These are phyloP conservation scores for Salinomyces thailandicus DNA, from an alignment of 2,329 filamentous ascomycete genomes.

Conservation along the genomic window DNA sequence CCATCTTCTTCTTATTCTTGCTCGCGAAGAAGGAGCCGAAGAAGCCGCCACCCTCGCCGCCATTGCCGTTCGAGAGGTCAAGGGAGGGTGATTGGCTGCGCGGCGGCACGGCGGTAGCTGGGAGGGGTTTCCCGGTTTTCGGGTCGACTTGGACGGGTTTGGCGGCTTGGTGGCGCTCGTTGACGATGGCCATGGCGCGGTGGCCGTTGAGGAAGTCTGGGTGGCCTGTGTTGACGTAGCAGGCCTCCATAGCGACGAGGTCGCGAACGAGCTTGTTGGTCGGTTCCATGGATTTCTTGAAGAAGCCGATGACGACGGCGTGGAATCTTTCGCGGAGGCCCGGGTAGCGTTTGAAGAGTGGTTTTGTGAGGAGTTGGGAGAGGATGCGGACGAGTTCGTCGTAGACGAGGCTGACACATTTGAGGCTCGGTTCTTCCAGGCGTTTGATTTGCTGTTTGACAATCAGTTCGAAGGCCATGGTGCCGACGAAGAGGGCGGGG, in stretches of 20 bases:
- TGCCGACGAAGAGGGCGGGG: conserved; percentile 91
- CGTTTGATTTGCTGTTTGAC: conserved; percentile 98
- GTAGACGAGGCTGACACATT: conserved; percentile 94
- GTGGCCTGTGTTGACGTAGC: conserved; percentile 97
- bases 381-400: conserved; percentile 95
- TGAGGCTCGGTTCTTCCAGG: conserved; percentile 88
- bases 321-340: conserved; percentile 94
- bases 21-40: conserved; percentile 98
- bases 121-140: conserved; percentile 93
- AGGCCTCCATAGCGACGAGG: conserved; percentile 87
- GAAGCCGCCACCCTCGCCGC: conserved; percentile 52
- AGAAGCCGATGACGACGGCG: conserved; percentile 80
- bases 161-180: conserved; percentile 70
- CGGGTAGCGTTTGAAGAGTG: conserved; percentile 88
- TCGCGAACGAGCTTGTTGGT: conserved; percentile 95
- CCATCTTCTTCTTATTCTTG: conserved; percentile 99
- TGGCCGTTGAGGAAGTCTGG: conserved; percentile 96
- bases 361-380: conserved; percentile 76
- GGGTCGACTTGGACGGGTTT: conserved; percentile 94
- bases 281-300: conserved; percentile 97
- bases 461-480: conserved; percentile 95
- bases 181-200: conserved; percentile 94
- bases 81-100: conserved; percentile 68
- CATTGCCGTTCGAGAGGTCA: conserved; percentile 48
- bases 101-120: conserved; percentile 49